Evolutionary conservation across 179 eudicot species (phyloP), one percentile per base, ranked within the genome.

Genomic region (Spinacia oleracea): DNA sequence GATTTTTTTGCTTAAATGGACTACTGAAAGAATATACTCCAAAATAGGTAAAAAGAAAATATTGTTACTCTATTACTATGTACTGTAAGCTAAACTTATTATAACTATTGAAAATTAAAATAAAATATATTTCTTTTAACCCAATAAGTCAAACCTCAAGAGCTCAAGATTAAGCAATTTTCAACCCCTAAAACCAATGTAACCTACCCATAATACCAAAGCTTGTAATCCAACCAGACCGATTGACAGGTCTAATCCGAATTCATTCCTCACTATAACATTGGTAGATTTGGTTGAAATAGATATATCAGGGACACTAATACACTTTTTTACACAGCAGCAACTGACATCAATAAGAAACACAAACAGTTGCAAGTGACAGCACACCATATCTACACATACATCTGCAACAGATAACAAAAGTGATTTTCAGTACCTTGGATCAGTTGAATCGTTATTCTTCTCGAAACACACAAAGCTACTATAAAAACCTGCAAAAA

Each of bases 401-500:
- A 46, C 56, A 64, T 68, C 69, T 27, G 75, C 43, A 46, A 77
- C 35, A 31, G 55, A 66, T 74, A 77, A 66, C 29, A n/a, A 23
- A 72, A 31, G 40, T 45, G 29, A 73, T n/a, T 31, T 51, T 43
- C 53, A 53, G 32, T 73, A 81, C 70, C 78, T 81, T 10, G 64
- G 40, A 81, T 77, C 31, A 43, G 70, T 66, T 81, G 43, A 43
- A 72, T 27, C 53, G 16, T 42, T n/a, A 66, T 15, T 29, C 45
- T 60, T 45, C 50, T 40, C 67, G 72, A 34, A 42, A 29, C 51
- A 46, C 70, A 48, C 48, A 48, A 46, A 77, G 11, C 76, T 21
- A 43, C 23, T 18, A 31, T 29, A 73, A 38, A 7, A 51, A 23
- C 77, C 75, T 78, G 80, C 51, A 68, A 70, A n/a, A 35, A 34